phyloP scores from a whole-genome alignment of 2,329 filamentous ascomycete species.

The Hymenoscyphus fraxineus region DNA sequence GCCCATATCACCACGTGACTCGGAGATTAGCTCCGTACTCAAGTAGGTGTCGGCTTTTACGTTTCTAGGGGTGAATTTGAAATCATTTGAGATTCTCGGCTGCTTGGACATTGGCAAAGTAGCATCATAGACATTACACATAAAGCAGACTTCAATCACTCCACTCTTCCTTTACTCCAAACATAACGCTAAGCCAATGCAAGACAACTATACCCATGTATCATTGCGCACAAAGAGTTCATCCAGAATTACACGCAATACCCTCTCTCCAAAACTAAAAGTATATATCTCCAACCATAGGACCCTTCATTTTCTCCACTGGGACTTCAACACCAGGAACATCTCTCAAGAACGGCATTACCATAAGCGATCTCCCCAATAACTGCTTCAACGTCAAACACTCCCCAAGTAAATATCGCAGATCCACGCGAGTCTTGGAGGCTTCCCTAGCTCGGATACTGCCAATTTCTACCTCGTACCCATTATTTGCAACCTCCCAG shows the following conservation, averaged over 20 bases:
- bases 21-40: too few relatives aligned
- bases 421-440: conserved; percentile 2
- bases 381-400: conserved; percentile 5
- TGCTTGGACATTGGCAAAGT: too few relatives aligned
- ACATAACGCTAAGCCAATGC: not conserved
- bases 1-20: not conserved
- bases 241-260: not conserved
- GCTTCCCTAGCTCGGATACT: conserved; percentile 5
- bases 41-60: too few relatives aligned
- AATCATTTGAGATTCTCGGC: too few relatives aligned
- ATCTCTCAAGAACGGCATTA: conserved; percentile 5
- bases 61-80: too few relatives aligned
- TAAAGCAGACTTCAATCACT: not conserved
- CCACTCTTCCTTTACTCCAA: not conserved
- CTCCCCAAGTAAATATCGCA: conserved; percentile 4
- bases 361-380: conserved; percentile 1
- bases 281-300: conserved; percentile 1
- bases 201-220: not conserved
- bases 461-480: conserved; percentile 4
- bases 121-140: too few relatives aligned
- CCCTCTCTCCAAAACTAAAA: not conserved
- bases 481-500: conserved; percentile 11
- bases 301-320: not conserved
- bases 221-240: too few relatives aligned
- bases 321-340: not conserved